A percentile compares a stretch with the other conserved stretches of the same genome.
Conservation (phyloP, 176 grass and related monocot genomes). For the Metroxylon sagu region DNA sequence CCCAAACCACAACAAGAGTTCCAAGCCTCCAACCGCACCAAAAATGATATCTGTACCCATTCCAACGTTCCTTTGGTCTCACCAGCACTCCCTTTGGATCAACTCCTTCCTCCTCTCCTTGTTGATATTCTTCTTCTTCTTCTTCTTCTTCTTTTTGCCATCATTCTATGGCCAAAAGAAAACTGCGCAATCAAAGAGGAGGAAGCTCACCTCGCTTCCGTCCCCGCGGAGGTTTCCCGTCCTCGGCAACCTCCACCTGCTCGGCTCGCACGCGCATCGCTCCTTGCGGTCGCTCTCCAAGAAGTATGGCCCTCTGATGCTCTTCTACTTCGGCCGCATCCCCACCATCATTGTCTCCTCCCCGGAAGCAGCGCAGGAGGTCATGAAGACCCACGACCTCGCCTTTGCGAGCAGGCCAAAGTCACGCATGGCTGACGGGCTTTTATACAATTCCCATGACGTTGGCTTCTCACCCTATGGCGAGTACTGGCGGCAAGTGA, state of each 20-base stretch:
- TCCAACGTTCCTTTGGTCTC: too few species aligned
- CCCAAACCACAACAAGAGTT: too few species aligned
- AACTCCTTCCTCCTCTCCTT: background rate
- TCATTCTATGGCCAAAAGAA: background rate
- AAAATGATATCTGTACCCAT: too few species aligned
- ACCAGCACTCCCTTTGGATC: slow-evolving; percentile 2
- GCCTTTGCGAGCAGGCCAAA: slow-evolving; percentile 1
- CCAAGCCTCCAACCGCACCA: too few species aligned
- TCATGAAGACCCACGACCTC: slow-evolving; percentile 15
- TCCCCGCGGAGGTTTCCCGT: slow-evolving; percentile 35
- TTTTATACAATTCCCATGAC: background rate
- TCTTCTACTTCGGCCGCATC: slow-evolving; percentile 12
- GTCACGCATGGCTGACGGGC: background rate
- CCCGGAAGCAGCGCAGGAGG: slow-evolving; percentile 21
- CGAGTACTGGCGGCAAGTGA: slow-evolving; percentile 37
- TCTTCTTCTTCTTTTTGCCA: background rate
- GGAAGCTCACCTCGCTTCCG: slow-evolving; percentile 3
- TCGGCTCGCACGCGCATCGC: slow-evolving; percentile 27
- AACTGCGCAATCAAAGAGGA: background rate
- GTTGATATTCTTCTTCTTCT: background rate
- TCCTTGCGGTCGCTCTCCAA: slow-evolving; percentile 19
- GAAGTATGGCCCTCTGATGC: slow-evolving; percentile 18
- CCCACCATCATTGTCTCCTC: slow-evolving; percentile 40
- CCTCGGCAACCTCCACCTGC: slow-evolving; percentile 49
- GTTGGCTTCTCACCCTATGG: slow-evolving; percentile 36